Evolutionary conservation across 2,329 filamentous ascomycete species (phyloP).

Genomic region (Curvularia verruculosa): DNA sequence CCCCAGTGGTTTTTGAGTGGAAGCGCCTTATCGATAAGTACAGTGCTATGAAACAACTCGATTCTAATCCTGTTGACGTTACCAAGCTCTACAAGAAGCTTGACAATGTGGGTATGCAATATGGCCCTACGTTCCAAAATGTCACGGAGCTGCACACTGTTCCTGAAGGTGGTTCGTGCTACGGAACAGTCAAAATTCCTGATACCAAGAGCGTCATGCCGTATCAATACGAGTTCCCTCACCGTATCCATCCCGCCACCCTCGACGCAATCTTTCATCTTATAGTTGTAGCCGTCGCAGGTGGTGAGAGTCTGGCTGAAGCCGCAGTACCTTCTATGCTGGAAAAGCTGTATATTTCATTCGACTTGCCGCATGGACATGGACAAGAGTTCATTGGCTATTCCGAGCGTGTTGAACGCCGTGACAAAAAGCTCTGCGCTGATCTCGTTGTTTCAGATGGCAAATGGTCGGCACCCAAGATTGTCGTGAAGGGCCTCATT

Average conservation of each 20-base stretch:
- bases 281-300: neutral
- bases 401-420: neutral
- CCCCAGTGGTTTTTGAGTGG: neutral
- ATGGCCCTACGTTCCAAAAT: neutral
- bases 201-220: neutral
- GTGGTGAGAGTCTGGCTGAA: neutral
- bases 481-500: neutral
- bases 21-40: neutral
- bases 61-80: neutral
- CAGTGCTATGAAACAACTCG: neutral
- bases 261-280: neutral
- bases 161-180: neutral
- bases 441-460: neutral
- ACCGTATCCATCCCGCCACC: neutral
- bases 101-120: neutral
- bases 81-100: neutral
- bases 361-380: neutral
- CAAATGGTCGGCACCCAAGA: neutral
- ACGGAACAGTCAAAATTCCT: neutral
- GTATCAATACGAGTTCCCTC: neutral
- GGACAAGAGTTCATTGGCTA: neutral
- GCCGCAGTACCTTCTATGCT: neutral
- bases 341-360: neutral
- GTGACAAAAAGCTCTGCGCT: neutral
- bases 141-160: neutral